These are phyloP conservation scores for Yamadazyma atlantica DNA, from an alignment of 1,139 yeast genomes.

Conservation along the genomic window DNA sequence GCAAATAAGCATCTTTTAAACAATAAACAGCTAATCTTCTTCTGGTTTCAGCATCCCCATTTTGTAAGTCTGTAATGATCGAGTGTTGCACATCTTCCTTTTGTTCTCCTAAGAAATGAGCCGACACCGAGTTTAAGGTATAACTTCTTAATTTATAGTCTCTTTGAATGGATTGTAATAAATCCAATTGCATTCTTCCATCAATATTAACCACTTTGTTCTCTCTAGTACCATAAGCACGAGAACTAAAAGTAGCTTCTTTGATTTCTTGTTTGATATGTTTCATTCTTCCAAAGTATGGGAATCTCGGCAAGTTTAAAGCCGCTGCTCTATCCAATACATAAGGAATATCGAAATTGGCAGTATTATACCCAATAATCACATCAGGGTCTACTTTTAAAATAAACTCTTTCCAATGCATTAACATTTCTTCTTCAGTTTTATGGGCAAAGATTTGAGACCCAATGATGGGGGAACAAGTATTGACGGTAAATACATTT, in stretches of 20 bases:
- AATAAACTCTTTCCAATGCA: slow-evolving; percentile 83
- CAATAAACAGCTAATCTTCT: slow-evolving; percentile 96
- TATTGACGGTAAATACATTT: slow-evolving; percentile 88
- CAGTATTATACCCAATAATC: slow-evolving; percentile 91
- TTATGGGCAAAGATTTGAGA: slow-evolving; percentile 80
- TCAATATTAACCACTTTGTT: slow-evolving; percentile 89
- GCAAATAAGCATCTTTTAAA: slow-evolving; percentile 92
- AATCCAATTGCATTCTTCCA: slow-evolving; percentile 93
- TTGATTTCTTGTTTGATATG: slow-evolving; percentile 71
- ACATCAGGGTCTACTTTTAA: slow-evolving; percentile 91
- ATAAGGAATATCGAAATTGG: slow-evolving; percentile 95
- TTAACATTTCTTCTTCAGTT: slow-evolving; percentile 78
- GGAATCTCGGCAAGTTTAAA: slow-evolving; percentile 64
- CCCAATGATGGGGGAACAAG: slow-evolving; percentile 93
- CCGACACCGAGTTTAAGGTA: slow-evolving; percentile 92
- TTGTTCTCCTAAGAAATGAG: slow-evolving; percentile 91
- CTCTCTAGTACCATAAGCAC: slow-evolving; percentile 96
- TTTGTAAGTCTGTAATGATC: slow-evolving; percentile 90
- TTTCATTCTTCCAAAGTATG: slow-evolving; percentile 80
- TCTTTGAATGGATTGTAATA: slow-evolving; percentile 89
- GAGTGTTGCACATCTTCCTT: slow-evolving; percentile 98
- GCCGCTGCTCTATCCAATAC: slow-evolving; percentile 83
- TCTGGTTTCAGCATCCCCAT: slow-evolving; percentile 90
- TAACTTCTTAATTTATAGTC: slow-evolving; percentile 94
- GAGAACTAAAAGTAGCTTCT: slow-evolving; percentile 84